phyloP scores from a whole-genome alignment of 805 yeast genomes.

The Pichia ethanolica region DNA sequence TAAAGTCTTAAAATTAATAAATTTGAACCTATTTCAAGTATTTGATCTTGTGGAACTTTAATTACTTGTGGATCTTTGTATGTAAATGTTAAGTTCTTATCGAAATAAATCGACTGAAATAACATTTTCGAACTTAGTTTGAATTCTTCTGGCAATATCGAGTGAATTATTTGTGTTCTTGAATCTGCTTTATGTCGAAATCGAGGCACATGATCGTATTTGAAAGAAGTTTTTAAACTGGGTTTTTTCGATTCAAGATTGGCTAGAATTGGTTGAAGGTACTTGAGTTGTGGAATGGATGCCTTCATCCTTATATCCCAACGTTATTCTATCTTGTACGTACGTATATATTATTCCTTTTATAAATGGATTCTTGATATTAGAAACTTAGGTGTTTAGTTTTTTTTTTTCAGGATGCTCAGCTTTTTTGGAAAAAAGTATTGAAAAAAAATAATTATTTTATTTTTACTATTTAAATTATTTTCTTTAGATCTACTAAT shows the following conservation, averaged over 20 bases:
- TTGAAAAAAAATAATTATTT: not conserved
- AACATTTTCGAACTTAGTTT: constrained; percentile 15
- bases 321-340: not conserved
- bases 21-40: constrained; percentile 10
- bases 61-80: not conserved
- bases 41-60: constrained; percentile 5
- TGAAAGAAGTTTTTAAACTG: constrained; percentile 3
- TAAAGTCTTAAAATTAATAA: constrained; percentile 5
- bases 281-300: not conserved
- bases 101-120: constrained; percentile 18
- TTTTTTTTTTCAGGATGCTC: too few relatives aligned
- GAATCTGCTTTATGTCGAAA: constrained; percentile 20
- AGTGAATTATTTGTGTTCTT: constrained; percentile 16
- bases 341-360: too few relatives aligned
- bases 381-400: too few relatives aligned
- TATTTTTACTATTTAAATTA: too few relatives aligned
- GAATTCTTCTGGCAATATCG: constrained; percentile 19
- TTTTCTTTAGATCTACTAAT: too few relatives aligned
- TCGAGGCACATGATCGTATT: constrained; percentile 11
- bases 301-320: not conserved
- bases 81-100: not conserved
- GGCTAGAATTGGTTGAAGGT: not conserved
- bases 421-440: not conserved
- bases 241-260: not conserved
- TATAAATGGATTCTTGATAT: too few relatives aligned